Base-by-base conservation (phyloP, 2,329 filamentous ascomycete genomes). In the Neurospora sp. region DNA sequence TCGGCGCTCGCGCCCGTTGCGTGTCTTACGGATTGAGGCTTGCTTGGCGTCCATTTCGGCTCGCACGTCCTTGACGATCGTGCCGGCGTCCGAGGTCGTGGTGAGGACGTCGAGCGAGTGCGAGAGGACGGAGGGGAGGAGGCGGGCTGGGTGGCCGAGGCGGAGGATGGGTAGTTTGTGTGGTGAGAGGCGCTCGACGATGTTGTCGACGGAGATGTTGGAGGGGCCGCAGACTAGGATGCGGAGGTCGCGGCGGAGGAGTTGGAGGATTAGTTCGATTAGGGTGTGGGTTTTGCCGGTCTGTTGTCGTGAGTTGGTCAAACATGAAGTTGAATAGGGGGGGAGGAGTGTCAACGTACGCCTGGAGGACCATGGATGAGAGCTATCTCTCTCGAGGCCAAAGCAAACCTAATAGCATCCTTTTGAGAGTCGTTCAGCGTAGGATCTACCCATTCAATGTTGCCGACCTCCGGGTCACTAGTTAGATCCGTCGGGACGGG, bases 141-240 rank as follows among this genome's bases (percentile, higher is more conserved):
- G 85, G 23, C 96, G 90, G 1, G 96, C 96, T 0, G 96, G 96
- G 79, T 99, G 96, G 1, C 96, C 96, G 0, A 99, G 87, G 1
- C 96, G 91, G 42, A 98, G 87, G 76, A 98, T 93, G 0, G 93
- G 91, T 1, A 97, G 85, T 76, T 93, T 93, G 79, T 94, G 91
- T 0, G 92, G 89, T 1, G 93, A 89, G 1, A 98, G 86, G 8
- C 96, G 89, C 80, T 99, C 96, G 9, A 97, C 94, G 70, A 99
- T 97, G 77, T 99, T 99, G 85, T 99, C 96, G 1, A 99, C 96
- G 0, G 93, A 96, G 75, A 99, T 94, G 78, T 99, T 99, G 38
- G 93, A 97, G 0, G 96, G 96, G 0, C 95, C 96, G 76, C 96
- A 98, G n/a, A 98, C 95, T 1, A 98, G 85, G 11, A 98, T 84